Conservation (phyloP, 2,329 filamentous ascomycete species). For the Microdochium bolleyi region DNA sequence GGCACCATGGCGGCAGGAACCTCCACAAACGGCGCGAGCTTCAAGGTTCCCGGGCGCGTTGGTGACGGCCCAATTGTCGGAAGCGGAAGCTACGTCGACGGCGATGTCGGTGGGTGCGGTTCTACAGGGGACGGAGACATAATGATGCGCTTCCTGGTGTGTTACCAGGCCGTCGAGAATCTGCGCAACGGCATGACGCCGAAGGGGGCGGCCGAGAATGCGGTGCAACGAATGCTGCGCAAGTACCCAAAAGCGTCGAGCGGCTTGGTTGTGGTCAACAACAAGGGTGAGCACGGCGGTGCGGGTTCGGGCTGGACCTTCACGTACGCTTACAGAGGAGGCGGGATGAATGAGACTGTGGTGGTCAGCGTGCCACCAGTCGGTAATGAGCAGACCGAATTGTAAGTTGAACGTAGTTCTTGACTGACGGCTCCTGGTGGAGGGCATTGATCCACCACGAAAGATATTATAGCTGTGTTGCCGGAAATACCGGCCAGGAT, state of each 20-base stretch:
- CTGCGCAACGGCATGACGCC: constrained; percentile 40
- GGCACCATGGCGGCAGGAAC: constrained; percentile 46
- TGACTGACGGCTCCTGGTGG: too few species aligned
- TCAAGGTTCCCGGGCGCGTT: constrained; percentile 47
- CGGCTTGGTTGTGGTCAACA: constrained; percentile 43
- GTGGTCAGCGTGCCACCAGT: constrained; percentile 34
- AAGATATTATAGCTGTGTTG: too few species aligned
- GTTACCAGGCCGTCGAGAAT: constrained; percentile 49
- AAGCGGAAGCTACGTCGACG: constrained; percentile 46
- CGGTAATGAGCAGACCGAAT: not conserved
- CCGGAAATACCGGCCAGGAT: too few species aligned
- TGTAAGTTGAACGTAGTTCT: too few species aligned
- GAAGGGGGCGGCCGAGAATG: constrained; percentile 39
- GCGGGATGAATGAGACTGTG: constrained; percentile 33
- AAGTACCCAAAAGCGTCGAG: constrained; percentile 37
- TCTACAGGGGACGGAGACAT: constrained; percentile 49
- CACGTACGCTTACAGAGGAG: constrained; percentile 42
- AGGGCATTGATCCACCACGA: too few species aligned
- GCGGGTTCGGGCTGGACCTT: constrained; percentile 47
- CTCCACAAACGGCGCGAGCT: constrained; percentile 45
- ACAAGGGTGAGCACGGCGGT: constrained; percentile 37
- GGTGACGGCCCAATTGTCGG: constrained; percentile 48
- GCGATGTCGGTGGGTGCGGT: constrained; percentile 44
- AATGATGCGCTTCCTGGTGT: constrained; percentile 50
- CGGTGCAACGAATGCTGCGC: constrained; percentile 37